A percentile compares a stretch with the other conserved stretches of the same genome.
Evolutionary conservation across 2,329 filamentous ascomycete genomes (phyloP).

Genomic region (Rutstroemia sp.): DNA sequence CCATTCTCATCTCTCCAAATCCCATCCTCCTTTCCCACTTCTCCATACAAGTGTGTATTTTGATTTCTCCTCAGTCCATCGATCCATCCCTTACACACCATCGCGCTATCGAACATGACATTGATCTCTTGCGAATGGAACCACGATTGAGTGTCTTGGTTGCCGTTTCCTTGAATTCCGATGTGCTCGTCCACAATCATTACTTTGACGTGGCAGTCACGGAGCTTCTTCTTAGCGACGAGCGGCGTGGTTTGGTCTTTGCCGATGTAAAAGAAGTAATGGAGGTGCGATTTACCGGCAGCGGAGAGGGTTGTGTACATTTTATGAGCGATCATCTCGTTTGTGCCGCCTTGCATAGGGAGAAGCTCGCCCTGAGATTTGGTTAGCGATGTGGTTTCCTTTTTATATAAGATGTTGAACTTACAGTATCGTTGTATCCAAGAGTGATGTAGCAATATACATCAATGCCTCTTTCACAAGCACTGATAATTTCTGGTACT

Average conservation of each 20-base stretch:
- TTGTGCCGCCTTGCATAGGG: constrained; percentile 67
- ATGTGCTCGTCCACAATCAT: constrained; percentile 65
- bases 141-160: constrained; percentile 76
- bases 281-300: constrained; percentile 41
- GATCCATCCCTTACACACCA: constrained; percentile 56
- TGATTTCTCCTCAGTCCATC: constrained; percentile 57
- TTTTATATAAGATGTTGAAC: constrained; percentile 16
- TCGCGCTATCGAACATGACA: constrained; percentile 59
- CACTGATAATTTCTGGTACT: constrained; percentile 53
- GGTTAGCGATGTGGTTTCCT: background rate
- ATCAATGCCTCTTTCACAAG: constrained; percentile 58
- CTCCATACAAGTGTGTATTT: constrained; percentile 55
- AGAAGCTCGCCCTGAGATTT: constrained; percentile 57
- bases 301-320: constrained; percentile 49
- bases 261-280: constrained; percentile 63
- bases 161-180: constrained; percentile 67
- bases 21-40: constrained; percentile 46
- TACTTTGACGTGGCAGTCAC: constrained; percentile 71
- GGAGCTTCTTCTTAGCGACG: constrained; percentile 55
- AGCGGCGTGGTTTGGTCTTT: constrained; percentile 66
- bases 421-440: constrained; percentile 66
- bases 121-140: constrained; percentile 75
- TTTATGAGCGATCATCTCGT: constrained; percentile 59
- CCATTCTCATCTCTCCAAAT: constrained; percentile 52
- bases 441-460: constrained; percentile 68